phyloP scores from a whole-genome alignment of 768 basidiomycete genomes.

The Termitomyces heimii region DNA sequence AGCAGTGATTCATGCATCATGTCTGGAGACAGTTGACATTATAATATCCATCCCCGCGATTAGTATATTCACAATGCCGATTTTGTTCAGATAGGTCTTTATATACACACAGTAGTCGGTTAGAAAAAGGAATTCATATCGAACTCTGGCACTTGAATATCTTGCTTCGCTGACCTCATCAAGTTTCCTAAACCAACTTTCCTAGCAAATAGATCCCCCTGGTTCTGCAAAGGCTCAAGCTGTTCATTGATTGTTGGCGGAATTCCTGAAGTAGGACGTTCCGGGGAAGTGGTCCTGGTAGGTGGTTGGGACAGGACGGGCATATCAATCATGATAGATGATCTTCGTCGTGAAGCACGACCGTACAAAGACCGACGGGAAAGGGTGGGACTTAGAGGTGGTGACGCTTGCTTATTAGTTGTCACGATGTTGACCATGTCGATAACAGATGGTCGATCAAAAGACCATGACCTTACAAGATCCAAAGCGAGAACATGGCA shows the following conservation, averaged over 20 bases:
- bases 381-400: conserved; percentile 40
- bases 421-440: conserved; percentile 18
- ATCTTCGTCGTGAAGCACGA: conserved; percentile 50
- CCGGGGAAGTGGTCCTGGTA: conserved; percentile 50
- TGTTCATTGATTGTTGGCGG: conserved; percentile 23
- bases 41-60: not conserved
- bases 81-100: conserved; percentile 1
- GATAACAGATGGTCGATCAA: conserved; percentile 60
- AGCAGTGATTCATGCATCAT: conserved; percentile 28
- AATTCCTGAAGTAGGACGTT: conserved; percentile 16
- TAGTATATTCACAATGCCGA: conserved; percentile 6
- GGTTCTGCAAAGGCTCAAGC: conserved; percentile 31
- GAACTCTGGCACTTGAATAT: conserved; percentile 82
- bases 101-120: conserved; percentile 6
- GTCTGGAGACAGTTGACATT: not conserved
- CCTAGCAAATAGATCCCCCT: conserved; percentile 54
- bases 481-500: conserved; percentile 91
- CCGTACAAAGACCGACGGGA: conserved; percentile 43
- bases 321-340: conserved; percentile 89
- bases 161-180: conserved; percentile 88
- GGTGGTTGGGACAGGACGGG: conserved; percentile 61
- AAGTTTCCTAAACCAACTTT: conserved; percentile 76
- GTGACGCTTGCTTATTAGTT: conserved; percentile 11
- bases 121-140: conserved; percentile 77
- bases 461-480: conserved; percentile 88